Conservation (phyloP, 1,284 basidiomycete species). For the Ganoderma lucidum region DNA sequence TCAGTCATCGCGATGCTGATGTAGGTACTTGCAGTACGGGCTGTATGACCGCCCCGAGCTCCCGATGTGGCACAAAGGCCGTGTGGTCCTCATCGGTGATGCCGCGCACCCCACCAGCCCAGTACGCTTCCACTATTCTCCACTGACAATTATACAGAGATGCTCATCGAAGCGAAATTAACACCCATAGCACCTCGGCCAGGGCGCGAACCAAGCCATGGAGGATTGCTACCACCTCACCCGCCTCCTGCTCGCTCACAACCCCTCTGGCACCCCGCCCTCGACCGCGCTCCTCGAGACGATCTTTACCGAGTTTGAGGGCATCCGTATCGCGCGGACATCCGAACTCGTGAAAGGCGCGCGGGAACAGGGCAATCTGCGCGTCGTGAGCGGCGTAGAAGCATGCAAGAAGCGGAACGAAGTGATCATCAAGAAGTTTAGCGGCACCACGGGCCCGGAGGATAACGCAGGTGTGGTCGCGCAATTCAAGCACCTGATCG, state of each 20-base stretch:
- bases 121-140: slow-evolving; percentile 25
- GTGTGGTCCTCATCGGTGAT: slow-evolving; percentile 45
- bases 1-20: neutral
- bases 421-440: slow-evolving; percentile 29
- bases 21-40: slow-evolving; percentile 45
- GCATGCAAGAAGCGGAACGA: slow-evolving; percentile 45
- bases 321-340: slow-evolving; percentile 44
- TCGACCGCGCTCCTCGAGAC: slow-evolving; percentile 41
- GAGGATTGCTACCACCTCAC: slow-evolving; percentile 53
- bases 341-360: slow-evolving; percentile 47
- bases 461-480: neutral
- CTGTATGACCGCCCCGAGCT: slow-evolving; percentile 56
- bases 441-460: neutral
- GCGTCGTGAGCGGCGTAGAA: slow-evolving; percentile 47
- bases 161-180: neutral
- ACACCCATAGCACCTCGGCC: slow-evolving; percentile 52
- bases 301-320: slow-evolving; percentile 45
- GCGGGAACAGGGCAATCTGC: slow-evolving; percentile 46
- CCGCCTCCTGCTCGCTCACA: slow-evolving; percentile 45
- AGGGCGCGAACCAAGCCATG: slow-evolving; percentile 58
- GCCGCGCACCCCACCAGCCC: slow-evolving; percentile 47
- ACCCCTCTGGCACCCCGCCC: slow-evolving; percentile 40
- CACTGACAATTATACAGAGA: neutral
- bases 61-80: slow-evolving; percentile 49
- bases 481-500: neutral